Evolutionary conservation across 805 yeast species (phyloP).

Genomic region (Komagataella phaffii): DNA sequence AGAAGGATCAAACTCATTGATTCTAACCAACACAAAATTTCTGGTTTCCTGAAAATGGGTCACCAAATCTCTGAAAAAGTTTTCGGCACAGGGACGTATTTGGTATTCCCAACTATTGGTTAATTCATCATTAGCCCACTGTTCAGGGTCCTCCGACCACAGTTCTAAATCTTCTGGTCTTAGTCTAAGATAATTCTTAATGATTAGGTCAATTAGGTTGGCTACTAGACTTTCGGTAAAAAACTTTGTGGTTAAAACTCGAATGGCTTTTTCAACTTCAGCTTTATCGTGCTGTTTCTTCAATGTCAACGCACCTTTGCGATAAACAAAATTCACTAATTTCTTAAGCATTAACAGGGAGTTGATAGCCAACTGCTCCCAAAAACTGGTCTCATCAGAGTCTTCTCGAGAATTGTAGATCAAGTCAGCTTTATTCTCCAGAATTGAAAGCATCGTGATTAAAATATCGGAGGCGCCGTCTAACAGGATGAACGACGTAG

Average conservation of each 20-base stretch:
- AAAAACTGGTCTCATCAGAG: constrained; percentile 36
- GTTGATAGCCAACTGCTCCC: constrained; percentile 65
- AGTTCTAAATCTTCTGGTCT: constrained; percentile 65
- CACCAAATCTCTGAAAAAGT: constrained; percentile 65
- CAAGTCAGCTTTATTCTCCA: constrained; percentile 50
- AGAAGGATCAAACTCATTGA: constrained; percentile 1
- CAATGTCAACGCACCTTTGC: constrained; percentile 51
- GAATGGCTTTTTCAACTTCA: constrained; percentile 41
- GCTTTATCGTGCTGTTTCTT: constrained; percentile 51
- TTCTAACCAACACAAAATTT: constrained; percentile 42
- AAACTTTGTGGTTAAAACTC: constrained; percentile 34
- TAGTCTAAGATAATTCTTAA: constrained; percentile 61
- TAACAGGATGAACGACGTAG: constrained; percentile 59
- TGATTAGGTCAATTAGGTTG: constrained; percentile 50
- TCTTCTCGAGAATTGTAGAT: constrained; percentile 45
- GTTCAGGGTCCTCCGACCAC: constrained; percentile 86
- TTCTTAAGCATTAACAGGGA: constrained; percentile 52
- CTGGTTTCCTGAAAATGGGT: constrained; percentile 41
- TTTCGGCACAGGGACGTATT: constrained; percentile 78
- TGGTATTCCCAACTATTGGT: constrained; percentile 72
- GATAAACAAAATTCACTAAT: constrained; percentile 45
- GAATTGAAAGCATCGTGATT: constrained; percentile 41
- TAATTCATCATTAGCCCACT: constrained; percentile 78
- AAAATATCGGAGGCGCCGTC: constrained; percentile 50
- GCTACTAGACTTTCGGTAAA: constrained; percentile 44